Percentiles rank a stretch among this genome's conserved stretches.
Conservation (phyloP, 106 monocot species). For the Phalaenopsis equestris region DNA sequence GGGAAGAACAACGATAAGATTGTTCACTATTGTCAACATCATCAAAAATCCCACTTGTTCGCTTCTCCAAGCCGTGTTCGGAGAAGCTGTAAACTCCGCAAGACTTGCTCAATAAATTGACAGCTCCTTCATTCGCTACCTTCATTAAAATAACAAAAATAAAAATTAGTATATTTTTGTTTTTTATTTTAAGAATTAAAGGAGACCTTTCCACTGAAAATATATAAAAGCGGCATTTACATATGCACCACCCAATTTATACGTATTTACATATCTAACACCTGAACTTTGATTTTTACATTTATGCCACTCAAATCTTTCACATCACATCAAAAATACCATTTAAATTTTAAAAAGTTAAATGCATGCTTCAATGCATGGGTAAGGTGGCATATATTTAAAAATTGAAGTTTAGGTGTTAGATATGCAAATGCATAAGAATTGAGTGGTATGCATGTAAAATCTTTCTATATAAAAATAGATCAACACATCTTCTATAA, state of each 20-base stretch:
- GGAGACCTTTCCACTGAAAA: neutral
- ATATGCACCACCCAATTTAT: too few species aligned
- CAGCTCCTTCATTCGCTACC: slow-evolving; percentile 85
- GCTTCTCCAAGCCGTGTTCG: slow-evolving; percentile 85
- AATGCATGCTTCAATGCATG: too few species aligned
- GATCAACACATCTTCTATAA: neutral
- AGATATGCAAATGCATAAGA: too few species aligned
- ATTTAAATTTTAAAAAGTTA: too few species aligned
- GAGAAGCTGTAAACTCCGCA: slow-evolving; percentile 85
- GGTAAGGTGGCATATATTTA: too few species aligned
- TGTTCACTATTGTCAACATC: slow-evolving; percentile 52
- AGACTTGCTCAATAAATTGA: slow-evolving; percentile 89
- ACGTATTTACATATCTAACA: too few species aligned
- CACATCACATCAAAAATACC: too few species aligned
- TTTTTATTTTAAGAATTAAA: neutral
- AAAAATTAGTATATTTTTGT: neutral
- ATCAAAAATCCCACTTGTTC: slow-evolving; percentile 35
- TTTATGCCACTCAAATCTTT: too few species aligned
- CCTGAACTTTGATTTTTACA: too few species aligned
- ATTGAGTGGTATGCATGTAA: too few species aligned
- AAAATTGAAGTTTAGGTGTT: too few species aligned
- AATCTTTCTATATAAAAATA: neutral
- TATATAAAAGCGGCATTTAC: neutral
- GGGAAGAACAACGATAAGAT: slow-evolving; percentile 79
- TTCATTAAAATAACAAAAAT: slow-evolving; percentile 16